These are phyloP conservation scores for Yamadazyma taylorii DNA, from an alignment of 1,139 yeast genomes.

Conservation along the genomic window DNA sequence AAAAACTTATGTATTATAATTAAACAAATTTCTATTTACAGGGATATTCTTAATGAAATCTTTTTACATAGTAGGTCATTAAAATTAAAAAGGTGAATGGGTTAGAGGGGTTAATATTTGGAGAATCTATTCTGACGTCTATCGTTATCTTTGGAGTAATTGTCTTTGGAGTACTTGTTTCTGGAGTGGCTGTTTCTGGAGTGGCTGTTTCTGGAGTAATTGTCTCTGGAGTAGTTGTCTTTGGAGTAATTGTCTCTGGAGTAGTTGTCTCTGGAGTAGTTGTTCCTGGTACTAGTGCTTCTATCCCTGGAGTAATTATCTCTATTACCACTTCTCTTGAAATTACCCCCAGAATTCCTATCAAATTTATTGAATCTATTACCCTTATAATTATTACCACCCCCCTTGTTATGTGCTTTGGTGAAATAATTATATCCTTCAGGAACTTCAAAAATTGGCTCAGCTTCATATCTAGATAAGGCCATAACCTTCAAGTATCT, in stretches of 20 bases:
- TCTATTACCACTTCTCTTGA: conserved; percentile 4
- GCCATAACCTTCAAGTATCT: conserved; percentile 12
- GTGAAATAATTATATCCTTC: conserved; percentile 16
- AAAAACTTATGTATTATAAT: background rate
- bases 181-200: too few relatives aligned
- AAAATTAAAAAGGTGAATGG: too few relatives aligned
- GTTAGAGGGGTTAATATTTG: background rate
- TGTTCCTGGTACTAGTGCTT: too few relatives aligned
- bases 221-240: too few relatives aligned
- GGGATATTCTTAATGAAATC: background rate
- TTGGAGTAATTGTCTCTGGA: too few relatives aligned
- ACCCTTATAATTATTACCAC: conserved; percentile 4
- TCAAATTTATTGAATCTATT: conserved; percentile 7
- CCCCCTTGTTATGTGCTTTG: conserved; percentile 2
- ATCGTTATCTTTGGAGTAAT: conserved; percentile 1
- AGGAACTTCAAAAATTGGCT: conserved; percentile 22
- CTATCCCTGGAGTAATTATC: conserved; percentile 5
- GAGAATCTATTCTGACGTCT: background rate
- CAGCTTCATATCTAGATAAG: conserved; percentile 18
- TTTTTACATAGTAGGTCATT: too few relatives aligned
- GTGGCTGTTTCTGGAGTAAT: too few relatives aligned
- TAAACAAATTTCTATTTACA: conserved; percentile 1
- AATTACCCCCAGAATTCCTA: conserved; percentile 45
- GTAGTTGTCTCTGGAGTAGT: too few relatives aligned
- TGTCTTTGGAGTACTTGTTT: too few relatives aligned